Percentiles rank a stretch among this genome's conserved stretches.
These are phyloP conservation scores for Phytophthora syringae DNA, from an alignment of 352 stramenopile species.

Conservation along the genomic window DNA sequence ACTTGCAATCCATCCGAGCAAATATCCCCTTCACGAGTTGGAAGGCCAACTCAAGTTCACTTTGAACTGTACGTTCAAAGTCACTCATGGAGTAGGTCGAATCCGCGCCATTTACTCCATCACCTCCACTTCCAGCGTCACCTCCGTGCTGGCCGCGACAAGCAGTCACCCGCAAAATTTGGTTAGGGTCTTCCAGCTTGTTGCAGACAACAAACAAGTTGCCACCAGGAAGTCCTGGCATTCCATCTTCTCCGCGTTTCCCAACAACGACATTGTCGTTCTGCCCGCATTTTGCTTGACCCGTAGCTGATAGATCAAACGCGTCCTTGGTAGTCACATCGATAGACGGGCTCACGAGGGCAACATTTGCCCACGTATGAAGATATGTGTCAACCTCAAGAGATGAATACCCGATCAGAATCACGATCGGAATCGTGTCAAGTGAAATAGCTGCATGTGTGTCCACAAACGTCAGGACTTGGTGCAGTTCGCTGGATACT, in stretches of 20 bases:
- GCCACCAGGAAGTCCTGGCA: conserved; percentile 20
- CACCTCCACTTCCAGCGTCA: conserved; percentile 17
- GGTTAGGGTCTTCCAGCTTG: conserved; percentile 7
- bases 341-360: conserved; percentile 14
- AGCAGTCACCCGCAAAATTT: conserved; percentile 4
- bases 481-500: conserved; percentile 11
- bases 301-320: conserved; percentile 14
- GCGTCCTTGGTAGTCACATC: not conserved
- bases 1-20: not conserved
- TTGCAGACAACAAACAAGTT: conserved; percentile 15
- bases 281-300: not conserved
- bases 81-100: not conserved
- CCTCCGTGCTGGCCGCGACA: conserved; percentile 15
- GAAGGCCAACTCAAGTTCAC: too few species aligned
- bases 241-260: conserved; percentile 4
- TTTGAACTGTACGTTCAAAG: conserved; percentile 1
- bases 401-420: conserved; percentile 20
- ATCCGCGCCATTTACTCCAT: conserved; percentile 15
- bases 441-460: conserved; percentile 1
- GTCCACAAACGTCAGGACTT: conserved; percentile 20
- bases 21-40: too few species aligned
- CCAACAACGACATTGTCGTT: not conserved
- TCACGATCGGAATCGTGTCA: conserved; percentile 8
- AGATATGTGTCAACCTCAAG: conserved; percentile 15
- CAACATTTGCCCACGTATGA: conserved; percentile 20